phyloP scores from a whole-genome alignment of 1,284 basidiomycete species.

The Dichomitus squalens region DNA sequence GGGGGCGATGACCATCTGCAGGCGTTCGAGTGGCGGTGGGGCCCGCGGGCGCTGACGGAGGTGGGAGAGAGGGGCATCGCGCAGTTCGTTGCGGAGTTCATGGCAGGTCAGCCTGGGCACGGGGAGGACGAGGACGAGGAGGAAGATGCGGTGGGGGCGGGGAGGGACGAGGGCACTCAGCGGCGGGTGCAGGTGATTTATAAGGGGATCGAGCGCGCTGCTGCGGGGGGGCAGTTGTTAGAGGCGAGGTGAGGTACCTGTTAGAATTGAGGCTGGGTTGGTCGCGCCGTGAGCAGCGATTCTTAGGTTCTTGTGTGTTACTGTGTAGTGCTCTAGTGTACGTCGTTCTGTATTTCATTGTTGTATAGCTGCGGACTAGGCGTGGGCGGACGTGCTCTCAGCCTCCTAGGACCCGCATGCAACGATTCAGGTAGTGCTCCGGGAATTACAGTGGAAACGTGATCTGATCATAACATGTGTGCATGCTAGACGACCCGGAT shows the following conservation, averaged over 20 bases:
- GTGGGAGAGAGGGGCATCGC: conserved; percentile 70
- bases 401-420: too few relatives aligned
- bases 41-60: conserved; percentile 69
- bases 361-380: too few relatives aligned
- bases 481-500: too few relatives aligned
- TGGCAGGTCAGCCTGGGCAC: conserved; percentile 52
- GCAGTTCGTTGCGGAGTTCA: conserved; percentile 73
- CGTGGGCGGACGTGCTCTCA: too few relatives aligned
- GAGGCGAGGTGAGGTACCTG: conserved; percentile 28
- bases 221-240: conserved; percentile 53
- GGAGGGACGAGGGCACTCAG: conserved; percentile 35
- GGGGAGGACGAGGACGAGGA: conserved; percentile 34
- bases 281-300: too few relatives aligned
- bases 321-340: too few relatives aligned
- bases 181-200: conserved; percentile 47
- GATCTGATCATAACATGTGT: too few relatives aligned
- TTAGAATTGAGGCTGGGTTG: too few relatives aligned
- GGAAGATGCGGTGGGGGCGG: conserved; percentile 45
- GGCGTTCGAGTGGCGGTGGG: conserved; percentile 79
- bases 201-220: conserved; percentile 62
- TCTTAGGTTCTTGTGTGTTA: too few relatives aligned
- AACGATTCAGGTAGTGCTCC: too few relatives aligned
- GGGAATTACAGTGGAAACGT: too few relatives aligned
- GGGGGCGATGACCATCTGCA: conserved; percentile 46
- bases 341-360: too few relatives aligned